Evolutionary conservation across 306 rosid species (phyloP).

Genomic region (Cucurbita ficifolia): DNA sequence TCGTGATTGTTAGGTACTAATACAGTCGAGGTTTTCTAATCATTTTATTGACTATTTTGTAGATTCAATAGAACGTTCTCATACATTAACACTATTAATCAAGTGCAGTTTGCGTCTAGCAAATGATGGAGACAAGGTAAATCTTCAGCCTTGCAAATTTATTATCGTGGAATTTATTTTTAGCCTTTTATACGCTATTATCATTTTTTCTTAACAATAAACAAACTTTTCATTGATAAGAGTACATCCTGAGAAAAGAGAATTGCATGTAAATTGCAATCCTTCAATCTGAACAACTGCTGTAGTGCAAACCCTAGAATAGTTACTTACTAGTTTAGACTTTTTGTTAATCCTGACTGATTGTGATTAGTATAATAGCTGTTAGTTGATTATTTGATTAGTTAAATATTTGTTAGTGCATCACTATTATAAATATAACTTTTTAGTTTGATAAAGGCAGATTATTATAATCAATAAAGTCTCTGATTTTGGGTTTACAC

Average conservation of each 20-base stretch:
- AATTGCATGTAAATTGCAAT: background rate
- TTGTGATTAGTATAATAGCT: background rate
- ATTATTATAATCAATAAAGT: background rate
- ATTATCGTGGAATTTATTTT: background rate
- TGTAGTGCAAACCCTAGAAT: background rate
- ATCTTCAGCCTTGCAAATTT: background rate
- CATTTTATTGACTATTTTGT: background rate
- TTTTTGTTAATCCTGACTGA: background rate
- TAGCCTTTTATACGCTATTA: background rate
- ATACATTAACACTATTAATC: slow-evolving; percentile 32
- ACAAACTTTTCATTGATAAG: background rate
- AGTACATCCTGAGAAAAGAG: background rate
- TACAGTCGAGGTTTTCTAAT: background rate
- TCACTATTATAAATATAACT: background rate
- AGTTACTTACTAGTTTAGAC: background rate
- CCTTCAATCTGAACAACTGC: background rate
- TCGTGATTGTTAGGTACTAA: background rate
- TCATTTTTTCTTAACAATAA: background rate
- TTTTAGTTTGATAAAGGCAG: background rate
- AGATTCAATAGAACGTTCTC: slow-evolving; percentile 36
- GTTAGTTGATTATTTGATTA: background rate
- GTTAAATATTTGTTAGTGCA: background rate
- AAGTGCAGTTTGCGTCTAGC: slow-evolving; percentile 71
- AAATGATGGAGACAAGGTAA: slow-evolving; percentile 86
- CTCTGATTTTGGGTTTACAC: background rate